Conservation (phyloP, 345 rosid species). For the Sapria himalayana region DNA sequence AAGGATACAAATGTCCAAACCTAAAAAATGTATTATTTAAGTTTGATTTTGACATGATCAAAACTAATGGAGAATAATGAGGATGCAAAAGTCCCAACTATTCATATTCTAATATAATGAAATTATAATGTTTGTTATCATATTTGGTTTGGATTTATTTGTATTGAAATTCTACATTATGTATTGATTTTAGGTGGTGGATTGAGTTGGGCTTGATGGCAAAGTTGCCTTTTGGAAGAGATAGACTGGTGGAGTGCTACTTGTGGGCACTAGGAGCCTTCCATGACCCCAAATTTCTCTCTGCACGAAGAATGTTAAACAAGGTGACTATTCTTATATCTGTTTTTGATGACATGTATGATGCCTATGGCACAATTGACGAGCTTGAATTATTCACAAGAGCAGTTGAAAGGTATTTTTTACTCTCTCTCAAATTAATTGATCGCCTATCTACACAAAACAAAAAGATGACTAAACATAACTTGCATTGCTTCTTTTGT, state of each 20-base stretch:
- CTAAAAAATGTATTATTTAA: too few species aligned
- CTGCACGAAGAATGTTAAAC: conserved; percentile 6
- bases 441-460: not conserved
- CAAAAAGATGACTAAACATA: too few species aligned
- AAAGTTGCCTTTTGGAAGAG: conserved; percentile 1
- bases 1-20: too few species aligned
- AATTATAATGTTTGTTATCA: too few species aligned
- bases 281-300: conserved; percentile 4
- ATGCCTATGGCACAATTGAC: conserved; percentile 6
- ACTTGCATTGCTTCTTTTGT: too few species aligned
- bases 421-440: too few species aligned
- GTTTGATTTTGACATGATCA: too few species aligned
- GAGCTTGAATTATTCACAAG: conserved; percentile 10
- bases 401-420: conserved; percentile 6
- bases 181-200: conserved; percentile 13
- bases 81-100: too few species aligned
- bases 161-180: too few species aligned
- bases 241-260: conserved; percentile 9
- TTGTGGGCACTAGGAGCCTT: conserved; percentile 9
- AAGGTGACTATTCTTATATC: conserved; percentile 7
- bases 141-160: too few species aligned
- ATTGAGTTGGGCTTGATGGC: conserved; percentile 1
- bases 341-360: conserved; percentile 10
- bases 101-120: too few species aligned
- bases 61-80: too few species aligned